phyloP scores from a whole-genome alignment of 2,329 filamentous ascomycete species.

The Byssochlamys sp. region DNA sequence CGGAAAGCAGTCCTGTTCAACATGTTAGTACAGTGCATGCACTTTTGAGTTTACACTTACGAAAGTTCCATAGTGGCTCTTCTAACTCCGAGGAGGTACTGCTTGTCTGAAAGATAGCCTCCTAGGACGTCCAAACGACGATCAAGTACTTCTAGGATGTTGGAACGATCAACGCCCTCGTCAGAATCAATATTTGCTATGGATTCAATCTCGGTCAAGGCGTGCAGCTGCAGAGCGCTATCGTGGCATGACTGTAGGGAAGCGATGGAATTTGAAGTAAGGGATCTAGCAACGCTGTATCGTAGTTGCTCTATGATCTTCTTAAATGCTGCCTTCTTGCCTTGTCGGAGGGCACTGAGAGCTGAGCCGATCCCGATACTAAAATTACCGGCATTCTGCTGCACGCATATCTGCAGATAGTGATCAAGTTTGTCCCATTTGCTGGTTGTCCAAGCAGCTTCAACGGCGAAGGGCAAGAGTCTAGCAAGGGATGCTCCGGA shows the following conservation, averaged over 20 bases:
- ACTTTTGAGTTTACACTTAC: constrained; percentile 5
- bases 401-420: constrained; percentile 44
- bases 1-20: constrained; percentile 4
- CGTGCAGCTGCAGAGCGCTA: constrained; percentile 74
- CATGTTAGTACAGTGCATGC: background rate
- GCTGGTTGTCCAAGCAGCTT: constrained; percentile 82
- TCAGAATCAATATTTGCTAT: constrained; percentile 47
- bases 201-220: constrained; percentile 75
- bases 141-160: constrained; percentile 49
- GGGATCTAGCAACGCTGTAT: constrained; percentile 58
- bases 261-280: constrained; percentile 66
- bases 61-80: constrained; percentile 78
- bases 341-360: constrained; percentile 50
- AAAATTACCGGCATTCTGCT: constrained; percentile 53
- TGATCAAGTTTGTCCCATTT: constrained; percentile 67
- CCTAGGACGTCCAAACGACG: constrained; percentile 81
- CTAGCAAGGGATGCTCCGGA: constrained; percentile 46
- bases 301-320: constrained; percentile 55
- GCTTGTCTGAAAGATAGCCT: constrained; percentile 83
- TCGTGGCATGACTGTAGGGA: constrained; percentile 80
- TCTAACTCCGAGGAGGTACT: constrained; percentile 78
- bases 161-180: constrained; percentile 10
- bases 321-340: constrained; percentile 44
- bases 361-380: constrained; percentile 68
- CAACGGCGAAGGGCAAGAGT: constrained; percentile 73